phyloP scores from a whole-genome alignment of 179 eudicot genomes.

The Silene noctiflora region DNA sequence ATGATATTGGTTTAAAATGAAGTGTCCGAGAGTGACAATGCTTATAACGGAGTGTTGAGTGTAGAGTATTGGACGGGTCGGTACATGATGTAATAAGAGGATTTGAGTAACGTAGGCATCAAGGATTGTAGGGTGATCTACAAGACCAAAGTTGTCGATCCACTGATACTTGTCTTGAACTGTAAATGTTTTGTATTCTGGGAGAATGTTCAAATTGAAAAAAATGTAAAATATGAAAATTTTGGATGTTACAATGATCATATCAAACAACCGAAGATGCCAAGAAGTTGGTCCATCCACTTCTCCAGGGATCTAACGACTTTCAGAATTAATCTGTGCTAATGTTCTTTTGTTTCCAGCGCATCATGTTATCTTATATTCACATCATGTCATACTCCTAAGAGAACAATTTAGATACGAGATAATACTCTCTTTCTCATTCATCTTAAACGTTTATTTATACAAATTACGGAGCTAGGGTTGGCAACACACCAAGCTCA shows the following conservation, averaged over 20 bases:
- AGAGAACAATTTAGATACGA: no score
- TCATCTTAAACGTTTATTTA: no score
- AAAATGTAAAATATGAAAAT: conserved; percentile 2
- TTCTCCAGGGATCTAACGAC: no score
- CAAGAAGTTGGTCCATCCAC: no score
- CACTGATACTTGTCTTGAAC: not conserved
- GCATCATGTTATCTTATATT: no score
- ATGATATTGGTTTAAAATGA: not conserved
- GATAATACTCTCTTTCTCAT: no score
- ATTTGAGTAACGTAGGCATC: conserved; percentile 34
- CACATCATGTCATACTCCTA: no score
- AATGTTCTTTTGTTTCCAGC: no score
- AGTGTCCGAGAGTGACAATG: not conserved
- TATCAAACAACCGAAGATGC: no score
- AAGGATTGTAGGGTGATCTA: not conserved
- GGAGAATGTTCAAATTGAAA: not conserved
- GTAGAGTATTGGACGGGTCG: not conserved
- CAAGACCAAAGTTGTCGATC: not conserved
- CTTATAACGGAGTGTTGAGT: not conserved
- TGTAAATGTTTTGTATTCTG: conserved; percentile 2
- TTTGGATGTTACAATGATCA: not conserved
- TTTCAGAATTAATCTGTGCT: no score
- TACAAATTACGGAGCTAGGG: no score
- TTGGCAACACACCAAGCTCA: no score
- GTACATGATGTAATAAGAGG: not conserved